Base-by-base conservation (phyloP, 208 protist species). In the Wallacemonas sp. region DNA sequence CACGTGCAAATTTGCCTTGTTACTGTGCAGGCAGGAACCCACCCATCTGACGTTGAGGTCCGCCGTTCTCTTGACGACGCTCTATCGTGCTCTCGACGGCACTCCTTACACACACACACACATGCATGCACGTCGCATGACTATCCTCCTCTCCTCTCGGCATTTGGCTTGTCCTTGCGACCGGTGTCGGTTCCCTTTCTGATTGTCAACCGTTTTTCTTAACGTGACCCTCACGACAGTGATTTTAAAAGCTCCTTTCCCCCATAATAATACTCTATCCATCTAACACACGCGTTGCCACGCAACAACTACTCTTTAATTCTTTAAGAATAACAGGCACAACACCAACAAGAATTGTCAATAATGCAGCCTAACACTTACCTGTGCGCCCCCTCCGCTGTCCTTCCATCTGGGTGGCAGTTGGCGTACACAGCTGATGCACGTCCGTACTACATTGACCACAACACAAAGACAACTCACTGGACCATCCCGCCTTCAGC, bases 381-480 rank as follows among this genome's bases (percentile, higher is more conserved):
- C 62, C 87, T 83, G 66, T 65, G 73, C 24, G 1, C 73, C 13
- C 76, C 73, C 58, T 66, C 62, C 66, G 69, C 79, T 19, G 63
- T 79, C 62, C 75, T 93, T 46, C 87, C 87, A 26, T 81, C 81
- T 13, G 84, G 84, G 10, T 93, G 87, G 87, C 81, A 93, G 61
- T 67, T 91, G 42, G 79, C 84, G 22, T 89, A 89, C 61, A 89
- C 87, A 17, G 52, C 74, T 33, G 81, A 85, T 41, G 84, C 76
- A 6, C 81, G 87, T 68, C 72, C 75, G 13, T 93, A 91, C 71
- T 93, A 90, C 71, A 81, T 93, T 55, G 84, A 93, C 63, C 84
- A 93, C 75, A 93, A 91, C 68, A 90, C 83, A 61, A 89, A 91
- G 72, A 93, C 83, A 0, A 91, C 87, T 0, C 87, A 93, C 66